Evolutionary conservation across 1,284 basidiomycete species (phyloP).

Genomic region (Heterobasidion parviporum): DNA sequence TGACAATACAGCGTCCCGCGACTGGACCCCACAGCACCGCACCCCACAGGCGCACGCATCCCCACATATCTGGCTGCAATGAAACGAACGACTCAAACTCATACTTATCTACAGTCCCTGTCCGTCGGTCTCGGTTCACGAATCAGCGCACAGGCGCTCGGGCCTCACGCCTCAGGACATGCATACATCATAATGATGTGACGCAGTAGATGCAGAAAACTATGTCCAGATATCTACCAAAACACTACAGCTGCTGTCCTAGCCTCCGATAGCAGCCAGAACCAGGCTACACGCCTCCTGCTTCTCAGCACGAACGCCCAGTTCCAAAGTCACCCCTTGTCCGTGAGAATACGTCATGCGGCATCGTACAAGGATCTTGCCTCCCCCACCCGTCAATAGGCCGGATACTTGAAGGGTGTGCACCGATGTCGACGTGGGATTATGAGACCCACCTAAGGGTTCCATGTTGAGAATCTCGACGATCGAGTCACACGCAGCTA

Average conservation of each 20-base stretch:
- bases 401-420: slow-evolving; percentile 95
- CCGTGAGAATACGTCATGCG: slow-evolving; percentile 93
- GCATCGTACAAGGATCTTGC: slow-evolving; percentile 88
- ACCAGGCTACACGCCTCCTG: slow-evolving; percentile 82
- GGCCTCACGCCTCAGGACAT: background rate
- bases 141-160: background rate
- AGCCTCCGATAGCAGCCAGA: slow-evolving; percentile 83
- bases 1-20: background rate
- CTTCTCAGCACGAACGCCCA: slow-evolving; percentile 89
- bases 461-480: slow-evolving; percentile 97
- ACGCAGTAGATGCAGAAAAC: background rate
- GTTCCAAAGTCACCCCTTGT: slow-evolving; percentile 92
- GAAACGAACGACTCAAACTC: background rate
- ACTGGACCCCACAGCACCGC: background rate
- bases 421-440: slow-evolving; percentile 75
- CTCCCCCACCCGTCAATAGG: slow-evolving; percentile 80
- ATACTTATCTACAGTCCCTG: background rate
- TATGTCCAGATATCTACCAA: background rate
- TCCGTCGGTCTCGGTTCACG: background rate
- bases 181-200: background rate
- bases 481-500: slow-evolving; percentile 89
- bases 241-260: slow-evolving; percentile 12
- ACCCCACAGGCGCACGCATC: slow-evolving; percentile 1
- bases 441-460: slow-evolving; percentile 83
- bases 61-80: background rate